Evolutionary conservation across 75 land plant species (phyloP).

Genomic region (Cryptomeria japonica): DNA sequence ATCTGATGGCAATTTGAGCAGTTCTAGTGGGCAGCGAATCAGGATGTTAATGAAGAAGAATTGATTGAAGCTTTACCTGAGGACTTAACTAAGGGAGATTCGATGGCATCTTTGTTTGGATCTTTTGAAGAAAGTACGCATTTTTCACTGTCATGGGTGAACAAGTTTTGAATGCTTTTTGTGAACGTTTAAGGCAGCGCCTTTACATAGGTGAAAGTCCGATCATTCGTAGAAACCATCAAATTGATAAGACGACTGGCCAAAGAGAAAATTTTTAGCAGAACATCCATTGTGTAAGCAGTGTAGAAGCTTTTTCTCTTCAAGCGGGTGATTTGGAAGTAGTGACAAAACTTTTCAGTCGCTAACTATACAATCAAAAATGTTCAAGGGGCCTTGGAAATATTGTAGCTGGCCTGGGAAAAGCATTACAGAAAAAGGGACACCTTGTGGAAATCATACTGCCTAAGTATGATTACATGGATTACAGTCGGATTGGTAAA

Average conservation of each 20-base stretch:
- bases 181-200: conserved; percentile 65
- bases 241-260: conserved; percentile 78
- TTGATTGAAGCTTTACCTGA: conserved; percentile 67
- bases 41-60: conserved; percentile 76
- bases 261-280: too few relatives aligned
- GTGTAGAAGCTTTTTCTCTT: too few relatives aligned
- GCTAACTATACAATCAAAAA: too few relatives aligned
- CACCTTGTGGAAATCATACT: conserved; percentile 93
- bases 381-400: conserved; percentile 98
- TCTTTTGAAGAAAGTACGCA: conserved; percentile 58
- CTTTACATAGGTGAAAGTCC: conserved; percentile 72
- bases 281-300: too few relatives aligned
- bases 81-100: conserved; percentile 70
- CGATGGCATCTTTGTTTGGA: conserved; percentile 58
- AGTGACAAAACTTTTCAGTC: too few relatives aligned
- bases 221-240: conserved; percentile 44
- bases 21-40: conserved; percentile 75
- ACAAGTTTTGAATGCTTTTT: conserved; percentile 70
- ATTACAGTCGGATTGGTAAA: conserved; percentile 49
- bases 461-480: conserved; percentile 98
- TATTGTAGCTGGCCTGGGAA: conserved; percentile 89
- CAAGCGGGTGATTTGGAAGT: too few relatives aligned
- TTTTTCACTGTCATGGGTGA: conserved; percentile 78
- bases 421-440: conserved; percentile 87
- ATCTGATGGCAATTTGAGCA: conserved; percentile 63